Conservation (phyloP, 2,329 filamentous ascomycete species). For the Exserohilum rostratum region DNA sequence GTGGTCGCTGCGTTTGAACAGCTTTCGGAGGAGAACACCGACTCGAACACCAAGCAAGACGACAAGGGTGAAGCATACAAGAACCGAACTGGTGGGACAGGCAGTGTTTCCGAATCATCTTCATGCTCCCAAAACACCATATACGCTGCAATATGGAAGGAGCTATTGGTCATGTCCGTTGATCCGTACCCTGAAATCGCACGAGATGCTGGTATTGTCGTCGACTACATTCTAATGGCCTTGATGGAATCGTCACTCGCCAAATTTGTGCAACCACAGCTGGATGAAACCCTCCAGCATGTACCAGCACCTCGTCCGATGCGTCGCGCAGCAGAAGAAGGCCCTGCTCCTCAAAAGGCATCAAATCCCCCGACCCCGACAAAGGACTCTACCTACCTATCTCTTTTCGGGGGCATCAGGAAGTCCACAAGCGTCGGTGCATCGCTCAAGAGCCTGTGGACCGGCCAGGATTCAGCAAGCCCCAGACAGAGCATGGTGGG, state of each 20-base stretch:
- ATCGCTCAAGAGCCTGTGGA: constrained; percentile 67
- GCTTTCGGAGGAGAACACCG: constrained; percentile 74
- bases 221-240: constrained; percentile 82
- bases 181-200: constrained; percentile 95
- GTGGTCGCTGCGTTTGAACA: constrained; percentile 91
- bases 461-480: constrained; percentile 40
- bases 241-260: constrained; percentile 80
- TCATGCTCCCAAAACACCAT: constrained; percentile 78
- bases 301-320: constrained; percentile 55
- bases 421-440: constrained; percentile 69
- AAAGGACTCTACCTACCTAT: constrained; percentile 64
- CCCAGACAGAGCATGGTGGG: constrained; percentile 36
- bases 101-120: constrained; percentile 14
- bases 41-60: constrained; percentile 23
- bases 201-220: constrained; percentile 79
- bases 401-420: constrained; percentile 62
- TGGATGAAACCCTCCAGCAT: constrained; percentile 69
- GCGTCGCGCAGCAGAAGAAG: constrained; percentile 40
- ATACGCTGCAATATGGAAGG: constrained; percentile 93
- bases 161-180: constrained; percentile 85
- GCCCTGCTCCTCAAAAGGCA: constrained; percentile 49
- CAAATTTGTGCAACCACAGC: constrained; percentile 69
- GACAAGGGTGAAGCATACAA: constrained; percentile 40
- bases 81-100: constrained; percentile 21
- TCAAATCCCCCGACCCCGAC: constrained; percentile 56